Evolutionary conservation across 2,329 filamentous ascomycete species (phyloP).

Genomic region (Fusarium floridanum): DNA sequence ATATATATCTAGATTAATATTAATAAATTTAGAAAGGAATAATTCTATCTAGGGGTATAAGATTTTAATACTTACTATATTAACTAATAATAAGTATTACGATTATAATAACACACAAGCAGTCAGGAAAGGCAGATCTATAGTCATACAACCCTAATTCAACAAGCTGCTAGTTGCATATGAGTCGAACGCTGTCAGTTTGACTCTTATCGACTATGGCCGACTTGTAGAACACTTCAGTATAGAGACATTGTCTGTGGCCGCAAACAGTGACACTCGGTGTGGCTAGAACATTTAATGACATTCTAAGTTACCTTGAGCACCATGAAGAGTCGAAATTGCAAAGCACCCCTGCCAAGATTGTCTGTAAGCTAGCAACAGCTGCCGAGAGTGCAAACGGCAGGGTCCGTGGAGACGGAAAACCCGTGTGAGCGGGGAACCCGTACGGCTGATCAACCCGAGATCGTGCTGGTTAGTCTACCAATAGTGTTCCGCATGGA

Average conservation of each 20-base stretch:
- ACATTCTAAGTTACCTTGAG: background rate
- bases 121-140: too few relatives aligned
- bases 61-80: too few relatives aligned
- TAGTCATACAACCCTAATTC: too few relatives aligned
- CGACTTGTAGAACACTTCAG: too few relatives aligned
- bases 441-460: background rate
- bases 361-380: background rate
- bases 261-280: background rate
- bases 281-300: background rate
- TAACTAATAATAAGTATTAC: too few relatives aligned
- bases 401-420: background rate
- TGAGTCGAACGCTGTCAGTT: too few relatives aligned
- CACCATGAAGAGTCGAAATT: background rate
- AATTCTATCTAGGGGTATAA: too few relatives aligned
- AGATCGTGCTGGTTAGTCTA: background rate
- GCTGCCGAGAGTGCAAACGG: background rate
- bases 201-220: too few relatives aligned
- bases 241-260: background rate
- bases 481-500: background rate
- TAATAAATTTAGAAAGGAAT: too few relatives aligned
- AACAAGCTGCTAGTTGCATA: too few relatives aligned
- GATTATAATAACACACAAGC: too few relatives aligned
- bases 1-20: too few relatives aligned
- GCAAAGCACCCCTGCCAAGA: background rate
- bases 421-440: background rate